Conservation (phyloP, 768 basidiomycete genomes). For the Bullera alba region DNA sequence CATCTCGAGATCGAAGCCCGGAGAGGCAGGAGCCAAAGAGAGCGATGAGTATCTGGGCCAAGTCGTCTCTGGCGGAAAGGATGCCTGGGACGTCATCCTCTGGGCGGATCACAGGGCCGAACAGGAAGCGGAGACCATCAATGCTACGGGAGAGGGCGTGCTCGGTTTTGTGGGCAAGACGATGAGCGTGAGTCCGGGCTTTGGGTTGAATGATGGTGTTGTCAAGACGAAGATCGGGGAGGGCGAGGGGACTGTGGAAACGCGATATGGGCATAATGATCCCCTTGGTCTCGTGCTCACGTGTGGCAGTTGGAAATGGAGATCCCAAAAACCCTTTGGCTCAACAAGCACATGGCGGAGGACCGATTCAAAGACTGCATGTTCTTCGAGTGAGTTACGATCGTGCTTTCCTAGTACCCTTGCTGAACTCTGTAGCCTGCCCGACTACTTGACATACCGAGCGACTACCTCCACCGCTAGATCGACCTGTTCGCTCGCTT, state of each 20-base stretch:
- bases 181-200: constrained; percentile 60
- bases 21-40: constrained; percentile 52
- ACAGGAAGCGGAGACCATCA: constrained; percentile 84
- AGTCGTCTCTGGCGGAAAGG: constrained; percentile 47
- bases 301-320: constrained; percentile 86
- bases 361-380: constrained; percentile 54
- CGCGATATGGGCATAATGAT: too few relatives aligned
- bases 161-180: constrained; percentile 91
- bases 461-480: constrained; percentile 70
- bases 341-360: constrained; percentile 76
- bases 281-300: neutral
- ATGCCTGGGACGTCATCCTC: constrained; percentile 78
- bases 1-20: constrained; percentile 52
- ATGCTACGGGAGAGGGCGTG: constrained; percentile 71
- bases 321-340: constrained; percentile 93
- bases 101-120: constrained; percentile 98
- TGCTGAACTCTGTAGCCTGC: constrained; percentile 68
- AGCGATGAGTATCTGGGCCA: constrained; percentile 51
- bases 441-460: constrained; percentile 92
- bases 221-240: neutral
- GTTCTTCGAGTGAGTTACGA: constrained; percentile 53
- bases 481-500: constrained; percentile 87
- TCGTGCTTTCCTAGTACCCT: constrained; percentile 47
- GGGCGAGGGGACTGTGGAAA: too few relatives aligned
- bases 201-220: neutral